A percentile compares a stretch with the other conserved stretches of the same genome.
phyloP scores from a whole-genome alignment of 225 moss, liverwort and hornwort genomes.

The Sphagnum contortum region DNA sequence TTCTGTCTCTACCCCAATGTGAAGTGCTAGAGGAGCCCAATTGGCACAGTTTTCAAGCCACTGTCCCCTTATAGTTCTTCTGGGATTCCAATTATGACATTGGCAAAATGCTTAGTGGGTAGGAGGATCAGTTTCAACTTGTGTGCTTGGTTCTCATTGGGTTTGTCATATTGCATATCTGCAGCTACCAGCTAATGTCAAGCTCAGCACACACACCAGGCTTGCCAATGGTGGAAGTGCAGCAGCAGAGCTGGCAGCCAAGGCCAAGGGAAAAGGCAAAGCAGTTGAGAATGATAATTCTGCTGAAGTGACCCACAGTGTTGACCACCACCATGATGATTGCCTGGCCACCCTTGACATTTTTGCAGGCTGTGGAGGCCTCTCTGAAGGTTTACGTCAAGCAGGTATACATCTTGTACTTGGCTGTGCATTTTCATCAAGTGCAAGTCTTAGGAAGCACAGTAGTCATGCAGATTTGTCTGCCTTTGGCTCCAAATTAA shows the following conservation, averaged over 20 bases:
- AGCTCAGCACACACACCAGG: constrained; percentile 51
- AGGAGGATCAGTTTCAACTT: not conserved
- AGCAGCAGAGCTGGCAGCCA: constrained; percentile 56
- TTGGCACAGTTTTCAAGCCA: no score
- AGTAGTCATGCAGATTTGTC: not conserved
- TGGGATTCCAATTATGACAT: no score
- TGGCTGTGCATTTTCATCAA: not conserved
- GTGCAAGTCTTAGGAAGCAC: not conserved
- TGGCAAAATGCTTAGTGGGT: not conserved
- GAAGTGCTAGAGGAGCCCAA: not conserved
- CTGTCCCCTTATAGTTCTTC: no score
- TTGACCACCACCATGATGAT: constrained; percentile 14
- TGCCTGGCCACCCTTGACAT: constrained; percentile 76
- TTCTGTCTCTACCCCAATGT: not conserved
- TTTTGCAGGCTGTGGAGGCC: constrained; percentile 97
- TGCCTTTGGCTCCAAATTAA: no score
- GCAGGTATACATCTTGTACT: constrained; percentile 34
- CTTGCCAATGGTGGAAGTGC: constrained; percentile 21
- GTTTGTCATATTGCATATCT: constrained; percentile 6
- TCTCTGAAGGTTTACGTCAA: constrained; percentile 86
- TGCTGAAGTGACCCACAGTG: constrained; percentile 15
- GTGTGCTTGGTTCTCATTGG: no score
- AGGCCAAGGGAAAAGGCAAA: constrained; percentile 91
- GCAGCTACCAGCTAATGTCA: constrained; percentile 73
- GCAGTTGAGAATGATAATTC: constrained; percentile 44